Conservation (phyloP, 768 basidiomycete species). For the Phanerochaete sordida region DNA sequence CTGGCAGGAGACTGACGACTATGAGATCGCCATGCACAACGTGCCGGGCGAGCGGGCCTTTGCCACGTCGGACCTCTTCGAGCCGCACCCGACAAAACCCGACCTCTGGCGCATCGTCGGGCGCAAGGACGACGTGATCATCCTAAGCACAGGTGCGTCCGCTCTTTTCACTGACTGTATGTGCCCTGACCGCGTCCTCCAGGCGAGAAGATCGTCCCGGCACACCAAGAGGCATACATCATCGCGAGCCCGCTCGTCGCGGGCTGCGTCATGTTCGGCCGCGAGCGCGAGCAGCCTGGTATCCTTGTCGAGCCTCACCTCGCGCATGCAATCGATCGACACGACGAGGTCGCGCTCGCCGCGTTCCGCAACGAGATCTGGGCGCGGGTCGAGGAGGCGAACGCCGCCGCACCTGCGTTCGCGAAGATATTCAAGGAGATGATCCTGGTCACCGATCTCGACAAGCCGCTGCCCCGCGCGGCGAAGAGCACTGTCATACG, state of each 20-base stretch:
- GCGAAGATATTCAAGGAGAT: conserved; percentile 45
- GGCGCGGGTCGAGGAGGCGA: conserved; percentile 24
- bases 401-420: conserved; percentile 21
- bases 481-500: conserved; percentile 45
- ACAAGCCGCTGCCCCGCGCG: conserved; percentile 44
- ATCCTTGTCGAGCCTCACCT: conserved; percentile 12
- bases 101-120: conserved; percentile 24
- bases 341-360: conserved; percentile 2
- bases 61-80: conserved; percentile 17
- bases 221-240: conserved; percentile 10
- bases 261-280: conserved; percentile 16
- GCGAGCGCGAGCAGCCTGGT: conserved; percentile 13
- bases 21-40: not conserved
- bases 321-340: conserved; percentile 4
- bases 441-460: conserved; percentile 40
- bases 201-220: conserved; percentile 15
- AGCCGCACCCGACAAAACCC: conserved; percentile 16
- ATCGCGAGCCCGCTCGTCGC: conserved; percentile 1
- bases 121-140: conserved; percentile 42
- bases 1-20: not conserved
- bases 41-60: conserved; percentile 17
- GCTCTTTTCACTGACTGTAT: conserved; percentile 18
- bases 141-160: conserved; percentile 18
- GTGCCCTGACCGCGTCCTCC: not conserved
- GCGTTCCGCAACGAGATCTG: conserved; percentile 14